phyloP scores from a whole-genome alignment of 140 eudicot species.

The Erigeron philadelphicus region DNA sequence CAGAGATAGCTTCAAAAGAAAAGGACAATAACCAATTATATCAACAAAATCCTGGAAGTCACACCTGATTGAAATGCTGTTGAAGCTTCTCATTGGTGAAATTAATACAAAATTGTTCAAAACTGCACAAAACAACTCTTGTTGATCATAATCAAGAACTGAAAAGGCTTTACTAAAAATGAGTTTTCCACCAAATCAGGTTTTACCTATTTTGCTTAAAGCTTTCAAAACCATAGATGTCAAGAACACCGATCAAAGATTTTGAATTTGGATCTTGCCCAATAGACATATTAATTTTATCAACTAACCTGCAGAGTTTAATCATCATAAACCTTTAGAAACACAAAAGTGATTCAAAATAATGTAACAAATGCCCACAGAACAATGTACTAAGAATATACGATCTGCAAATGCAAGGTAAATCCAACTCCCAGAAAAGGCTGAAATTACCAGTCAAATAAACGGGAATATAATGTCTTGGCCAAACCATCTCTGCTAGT shows the following conservation, averaged over 20 bases:
- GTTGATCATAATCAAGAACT: constrained; percentile 23
- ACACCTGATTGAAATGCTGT: constrained; percentile 97
- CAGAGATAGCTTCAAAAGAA: constrained; percentile 13
- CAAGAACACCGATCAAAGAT: constrained; percentile 92
- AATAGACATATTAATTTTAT: constrained; percentile 78
- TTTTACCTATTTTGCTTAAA: constrained; percentile 74
- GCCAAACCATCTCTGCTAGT: constrained; percentile 93
- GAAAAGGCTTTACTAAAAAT: constrained; percentile 4
- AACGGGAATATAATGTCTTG: constrained; percentile 80
- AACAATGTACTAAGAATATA: constrained; percentile 21
- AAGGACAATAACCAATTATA: constrained; percentile 15
- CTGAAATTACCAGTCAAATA: constrained; percentile 78
- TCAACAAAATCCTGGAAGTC: constrained; percentile 19
- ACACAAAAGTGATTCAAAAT: constrained; percentile 17
- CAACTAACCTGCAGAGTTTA: constrained; percentile 68
- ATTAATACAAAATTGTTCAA: constrained; percentile 96
- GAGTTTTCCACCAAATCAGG: constrained; percentile 12
- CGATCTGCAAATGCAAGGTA: not conserved
- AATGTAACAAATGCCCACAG: constrained; percentile 6
- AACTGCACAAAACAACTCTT: constrained; percentile 52
- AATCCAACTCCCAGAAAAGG: constrained; percentile 7
- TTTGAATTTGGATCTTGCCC: constrained; percentile 96
- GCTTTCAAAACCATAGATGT: constrained; percentile 97
- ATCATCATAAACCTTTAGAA: constrained; percentile 21
- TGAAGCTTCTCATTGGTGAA: constrained; percentile 96